Evolutionary conservation across 495 filamentous ascomycete species (phyloP).

Genomic region (Penicilliopsis zonata): DNA sequence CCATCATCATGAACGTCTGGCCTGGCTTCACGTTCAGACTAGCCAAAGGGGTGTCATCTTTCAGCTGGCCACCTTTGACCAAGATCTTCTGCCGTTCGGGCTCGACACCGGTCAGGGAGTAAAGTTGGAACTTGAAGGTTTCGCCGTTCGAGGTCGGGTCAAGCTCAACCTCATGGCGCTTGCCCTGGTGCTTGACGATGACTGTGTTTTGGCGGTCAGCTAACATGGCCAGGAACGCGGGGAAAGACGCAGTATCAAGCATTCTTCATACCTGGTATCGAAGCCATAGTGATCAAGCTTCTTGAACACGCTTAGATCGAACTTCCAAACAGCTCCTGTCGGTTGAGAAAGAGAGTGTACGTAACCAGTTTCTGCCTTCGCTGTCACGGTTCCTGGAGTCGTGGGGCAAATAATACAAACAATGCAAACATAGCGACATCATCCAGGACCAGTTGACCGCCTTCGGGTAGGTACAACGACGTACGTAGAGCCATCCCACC

Average conservation of each 20-base stretch:
- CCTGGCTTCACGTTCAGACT: constrained; percentile 74
- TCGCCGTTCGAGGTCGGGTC: constrained; percentile 78
- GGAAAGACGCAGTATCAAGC: constrained; percentile 2
- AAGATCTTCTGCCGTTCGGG: constrained; percentile 93
- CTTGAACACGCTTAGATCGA: constrained; percentile 4
- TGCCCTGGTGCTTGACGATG: constrained; percentile 87
- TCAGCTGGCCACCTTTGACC: constrained; percentile 86
- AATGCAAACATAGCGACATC: constrained; percentile 20
- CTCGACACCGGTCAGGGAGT: constrained; percentile 88
- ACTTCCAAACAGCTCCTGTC: background rate
- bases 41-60: constrained; percentile 83
- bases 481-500: no score
- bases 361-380: constrained; percentile 16
- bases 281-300: constrained; percentile 36
- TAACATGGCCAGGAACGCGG: background rate
- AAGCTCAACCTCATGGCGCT: constrained; percentile 86
- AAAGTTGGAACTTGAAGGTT: constrained; percentile 89
- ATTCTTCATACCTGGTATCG: constrained; percentile 53
- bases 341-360: background rate
- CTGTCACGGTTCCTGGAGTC: constrained; percentile 14
- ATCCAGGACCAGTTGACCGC: constrained; percentile 2
- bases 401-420: constrained; percentile 27
- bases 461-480: constrained; percentile 2
- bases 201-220: constrained; percentile 45
- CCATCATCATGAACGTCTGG: constrained; percentile 94